Base-by-base conservation (phyloP, 148 eudicot genomes). In the Vaccinium corymbosum region DNA sequence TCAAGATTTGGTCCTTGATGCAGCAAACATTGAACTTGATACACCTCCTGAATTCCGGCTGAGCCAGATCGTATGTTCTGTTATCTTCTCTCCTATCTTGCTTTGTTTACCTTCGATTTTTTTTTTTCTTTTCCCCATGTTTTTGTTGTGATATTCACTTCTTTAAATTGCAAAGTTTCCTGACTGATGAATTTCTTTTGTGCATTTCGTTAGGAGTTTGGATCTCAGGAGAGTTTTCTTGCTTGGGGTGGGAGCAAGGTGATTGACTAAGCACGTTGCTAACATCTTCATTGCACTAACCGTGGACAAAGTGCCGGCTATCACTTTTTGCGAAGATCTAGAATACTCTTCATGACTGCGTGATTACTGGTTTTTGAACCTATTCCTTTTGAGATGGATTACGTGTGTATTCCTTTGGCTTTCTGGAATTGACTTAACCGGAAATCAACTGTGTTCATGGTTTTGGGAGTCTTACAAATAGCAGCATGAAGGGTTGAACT, bases 41-140 rank as follows among this genome's bases (percentile, higher is more conserved):
- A 91, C 96, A 22, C 92, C 95, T 17, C 95, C 95, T 51, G 98
- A 95, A 86, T 87, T 93, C 81, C 92, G 98, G 83, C 85, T 94
- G 68, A 96, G 98, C 88, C 98, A 96, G 84, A 91, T 96, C 82
- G 98, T 96, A 88, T 84, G 91, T 84, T 80, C 66, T 64, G 7
- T 56, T 62, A 62, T n/a, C 70, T 62, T 62, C 29, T 62, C 29
- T 62, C 12, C 29, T 22, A n/a, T 22, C 10, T 62, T 61, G 11
- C 66, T 61, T 22, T 62, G 14, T n/a, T 62, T 62, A 62, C 13
- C 27, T 7, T 62, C 3, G 1, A 2, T 20, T 22, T 6, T 48
- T 7, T 48, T 49, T n/a, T 22, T 22, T n/a, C 2, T 62, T 61
- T 16, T 61, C 20, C n/a, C 20, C n/a, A 1, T 61, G 19, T 22